Percentiles rank a stretch among this genome's conserved stretches.
Conservation (phyloP, 331 rosid species). For the Rosa hybrid region DNA sequence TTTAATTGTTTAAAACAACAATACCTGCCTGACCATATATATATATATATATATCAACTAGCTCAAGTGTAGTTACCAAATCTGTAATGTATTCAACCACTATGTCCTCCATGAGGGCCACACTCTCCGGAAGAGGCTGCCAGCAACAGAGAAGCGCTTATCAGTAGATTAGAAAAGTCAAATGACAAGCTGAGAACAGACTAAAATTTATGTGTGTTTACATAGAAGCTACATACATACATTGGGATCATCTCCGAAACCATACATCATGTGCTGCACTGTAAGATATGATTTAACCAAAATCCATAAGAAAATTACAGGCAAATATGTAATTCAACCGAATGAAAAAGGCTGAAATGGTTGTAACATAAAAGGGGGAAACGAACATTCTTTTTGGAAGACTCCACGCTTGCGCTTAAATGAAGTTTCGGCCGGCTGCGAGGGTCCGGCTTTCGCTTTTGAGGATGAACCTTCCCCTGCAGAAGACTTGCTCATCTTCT, state of each 20-base stretch:
- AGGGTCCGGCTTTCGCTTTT: constrained; percentile 62
- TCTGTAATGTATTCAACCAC: constrained; percentile 85
- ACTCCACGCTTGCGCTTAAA: constrained; percentile 84
- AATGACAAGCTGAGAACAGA: neutral
- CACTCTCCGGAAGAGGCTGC: constrained; percentile 94
- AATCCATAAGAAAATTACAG: constrained; percentile 10
- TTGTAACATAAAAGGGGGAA: neutral
- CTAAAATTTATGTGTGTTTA: neutral
- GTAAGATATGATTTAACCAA: constrained; percentile 10
- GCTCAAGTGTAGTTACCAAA: constrained; percentile 43
- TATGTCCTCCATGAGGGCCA: constrained; percentile 91
- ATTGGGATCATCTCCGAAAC: constrained; percentile 89
- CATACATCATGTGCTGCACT: constrained; percentile 99
- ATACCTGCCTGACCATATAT: neutral
- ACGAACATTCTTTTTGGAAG: constrained; percentile 78
- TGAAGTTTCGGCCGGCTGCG: constrained; percentile 81
- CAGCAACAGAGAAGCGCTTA: constrained; percentile 4
- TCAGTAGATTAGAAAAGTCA: neutral
- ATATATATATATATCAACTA: neutral
- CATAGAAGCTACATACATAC: constrained; percentile 56
- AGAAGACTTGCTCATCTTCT: constrained; percentile 57
- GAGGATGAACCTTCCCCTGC: constrained; percentile 64
- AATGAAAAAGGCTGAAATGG: neutral
- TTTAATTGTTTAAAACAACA: neutral
- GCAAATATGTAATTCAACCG: neutral